Conservation (phyloP, 169 alveolate species). For the Plasmodium fragile region DNA sequence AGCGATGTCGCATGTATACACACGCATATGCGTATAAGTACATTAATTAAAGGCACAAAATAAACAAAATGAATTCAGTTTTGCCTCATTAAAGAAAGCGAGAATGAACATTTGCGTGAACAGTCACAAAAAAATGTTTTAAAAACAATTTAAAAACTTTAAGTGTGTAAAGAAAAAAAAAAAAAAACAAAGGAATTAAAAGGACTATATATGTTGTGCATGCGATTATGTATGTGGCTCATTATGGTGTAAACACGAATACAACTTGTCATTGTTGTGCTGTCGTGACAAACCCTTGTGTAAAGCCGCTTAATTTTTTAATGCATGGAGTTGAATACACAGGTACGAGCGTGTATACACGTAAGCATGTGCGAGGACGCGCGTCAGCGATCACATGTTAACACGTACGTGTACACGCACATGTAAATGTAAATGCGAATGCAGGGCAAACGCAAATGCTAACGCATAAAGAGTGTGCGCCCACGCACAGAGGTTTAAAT, state of each 20-base stretch:
- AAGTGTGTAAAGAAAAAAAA: not conserved
- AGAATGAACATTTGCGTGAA: not conserved
- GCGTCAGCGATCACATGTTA: not conserved
- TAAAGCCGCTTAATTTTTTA: not conserved
- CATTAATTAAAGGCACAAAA: not conserved
- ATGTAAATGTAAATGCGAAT: not conserved
- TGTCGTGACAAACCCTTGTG: not conserved
- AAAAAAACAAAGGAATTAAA: not conserved
- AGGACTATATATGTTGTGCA: not conserved
- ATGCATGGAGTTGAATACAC: not conserved
- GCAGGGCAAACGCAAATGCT: not conserved
- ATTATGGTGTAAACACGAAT: not conserved
- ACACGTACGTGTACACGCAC: conserved; percentile 7
- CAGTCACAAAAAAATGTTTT: not conserved
- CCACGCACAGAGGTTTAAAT: not conserved
- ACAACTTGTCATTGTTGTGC: not conserved
- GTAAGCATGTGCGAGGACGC: not conserved
- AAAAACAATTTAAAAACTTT: not conserved
- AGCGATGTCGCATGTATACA: not conserved
- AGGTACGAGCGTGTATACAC: not conserved
- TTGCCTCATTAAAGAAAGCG: not conserved
- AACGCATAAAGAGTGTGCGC: not conserved
- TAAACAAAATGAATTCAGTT: not conserved
- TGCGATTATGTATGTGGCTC: not conserved
- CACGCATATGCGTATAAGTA: not conserved